These are phyloP conservation scores for Tetracentron sinense DNA, from an alignment of 164 flowering plant species.

Conservation along the genomic window DNA sequence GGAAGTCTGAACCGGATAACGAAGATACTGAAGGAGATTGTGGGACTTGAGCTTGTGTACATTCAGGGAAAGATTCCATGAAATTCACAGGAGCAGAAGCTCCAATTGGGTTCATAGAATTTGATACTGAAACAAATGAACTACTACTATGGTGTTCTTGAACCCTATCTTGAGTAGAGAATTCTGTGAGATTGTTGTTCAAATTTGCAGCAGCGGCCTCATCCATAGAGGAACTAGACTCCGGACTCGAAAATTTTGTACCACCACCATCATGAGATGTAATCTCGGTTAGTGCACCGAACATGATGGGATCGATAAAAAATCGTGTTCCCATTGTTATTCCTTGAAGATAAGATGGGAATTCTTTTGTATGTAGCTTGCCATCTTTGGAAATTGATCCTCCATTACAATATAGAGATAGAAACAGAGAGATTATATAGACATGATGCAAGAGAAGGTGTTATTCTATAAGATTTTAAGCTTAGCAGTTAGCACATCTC, in stretches of 20 bases:
- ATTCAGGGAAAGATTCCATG: slow-evolving; percentile 36
- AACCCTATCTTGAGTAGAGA: slow-evolving; percentile 9
- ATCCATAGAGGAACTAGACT: slow-evolving; percentile 26
- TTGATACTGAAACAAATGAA: slow-evolving; percentile 19
- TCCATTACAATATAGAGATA: slow-evolving; percentile 25
- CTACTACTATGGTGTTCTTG: slow-evolving; percentile 1
- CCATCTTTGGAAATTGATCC: slow-evolving; percentile 33
- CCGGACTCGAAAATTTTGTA: slow-evolving; percentile 22
- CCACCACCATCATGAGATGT: slow-evolving; percentile 16
- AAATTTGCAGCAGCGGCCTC: slow-evolving; percentile 12
- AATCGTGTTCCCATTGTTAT: slow-evolving; percentile 17
- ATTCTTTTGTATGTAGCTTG: slow-evolving; percentile 29
- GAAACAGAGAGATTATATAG: slow-evolving; percentile 13
- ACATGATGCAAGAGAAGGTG: slow-evolving; percentile 19
- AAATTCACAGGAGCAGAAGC: slow-evolving; percentile 24
- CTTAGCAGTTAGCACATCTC: slow-evolving; percentile 12
- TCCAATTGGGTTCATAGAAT: slow-evolving; percentile 7
- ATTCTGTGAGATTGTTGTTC: slow-evolving; percentile 17
- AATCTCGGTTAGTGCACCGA: slow-evolving; percentile 15
- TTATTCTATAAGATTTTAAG: slow-evolving; percentile 19
- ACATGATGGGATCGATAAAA: slow-evolving; percentile 17
- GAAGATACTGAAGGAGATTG: slow-evolving; percentile 23
- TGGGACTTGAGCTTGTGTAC: slow-evolving; percentile 17
- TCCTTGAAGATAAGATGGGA: slow-evolving; percentile 21
- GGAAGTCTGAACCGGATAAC: slow-evolving; percentile 19